Conservation (phyloP, 179 eudicot genomes). For the Patellifolia procumbens region DNA sequence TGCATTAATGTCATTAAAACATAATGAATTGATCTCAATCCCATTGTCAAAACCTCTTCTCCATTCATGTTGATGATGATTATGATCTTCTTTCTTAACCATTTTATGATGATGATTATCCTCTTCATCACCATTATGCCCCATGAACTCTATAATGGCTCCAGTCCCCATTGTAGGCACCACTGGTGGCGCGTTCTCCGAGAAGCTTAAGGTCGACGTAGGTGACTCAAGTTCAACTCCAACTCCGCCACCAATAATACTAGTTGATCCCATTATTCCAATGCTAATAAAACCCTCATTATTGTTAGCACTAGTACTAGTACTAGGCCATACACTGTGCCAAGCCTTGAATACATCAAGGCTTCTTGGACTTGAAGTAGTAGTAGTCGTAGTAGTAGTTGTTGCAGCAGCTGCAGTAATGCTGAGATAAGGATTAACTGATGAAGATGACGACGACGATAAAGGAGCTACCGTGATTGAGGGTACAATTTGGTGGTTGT, state of each 20-base stretch:
- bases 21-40: constrained; percentile 34
- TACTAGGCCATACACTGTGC: constrained; percentile 34
- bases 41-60: constrained; percentile 27
- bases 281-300: background rate
- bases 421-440: constrained; percentile 1
- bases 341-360: constrained; percentile 66
- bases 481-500: constrained; percentile 18
- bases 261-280: constrained; percentile 4
- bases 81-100: constrained; percentile 42
- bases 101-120: constrained; percentile 19
- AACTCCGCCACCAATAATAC: constrained; percentile 1
- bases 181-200: constrained; percentile 37
- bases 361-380: constrained; percentile 36
- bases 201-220: constrained; percentile 76
- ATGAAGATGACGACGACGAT: constrained; percentile 3
- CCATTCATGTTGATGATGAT: constrained; percentile 21
- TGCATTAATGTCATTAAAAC: constrained; percentile 24
- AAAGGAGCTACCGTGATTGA: background rate
- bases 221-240: constrained; percentile 62
- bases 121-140: constrained; percentile 37
- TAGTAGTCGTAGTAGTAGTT: background rate
- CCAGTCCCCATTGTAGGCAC: constrained; percentile 31
- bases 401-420: constrained; percentile 9
- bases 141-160: constrained; percentile 52
- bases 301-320: background rate